Base-by-base conservation (phyloP, 106 monocot genomes). In the Allium cepa region DNA sequence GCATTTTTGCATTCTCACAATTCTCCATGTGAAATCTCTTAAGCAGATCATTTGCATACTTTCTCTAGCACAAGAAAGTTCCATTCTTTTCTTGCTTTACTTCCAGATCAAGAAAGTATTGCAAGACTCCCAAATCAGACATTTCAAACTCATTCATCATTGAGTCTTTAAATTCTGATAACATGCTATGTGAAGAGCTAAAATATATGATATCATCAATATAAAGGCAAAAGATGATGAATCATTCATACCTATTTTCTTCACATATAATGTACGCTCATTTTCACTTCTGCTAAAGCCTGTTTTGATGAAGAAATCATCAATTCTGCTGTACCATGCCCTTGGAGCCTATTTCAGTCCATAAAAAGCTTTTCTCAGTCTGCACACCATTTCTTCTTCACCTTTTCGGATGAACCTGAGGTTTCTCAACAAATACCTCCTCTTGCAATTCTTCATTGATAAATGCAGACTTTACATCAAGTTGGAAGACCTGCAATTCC, bases 391-490 rank as follows among this genome's bases (percentile, higher is more conserved):
- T 9, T 45, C 27, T 63, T 63, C 62, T 36, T 45, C 2, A 8
- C 62, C 62, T 36, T 63, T 45, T 45, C 16, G 26, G 1, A 63
- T 16, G 16, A 36, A 63, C 62, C 10, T 8, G 27, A 36, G 62
- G 62, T 4, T 63, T 11, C 62, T 63, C 62, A 36, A 63, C 62
- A 9, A 36, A 63, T 8, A 63, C 62, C 46, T n/a, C 16, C 62
- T 45, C 36, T 9, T 36, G 36, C 36, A 45, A 60, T 14, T 60
- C 59, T 60, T 26, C 8, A 63, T 63, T 63, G 62, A 63, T 8
- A 45, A 63, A 27, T 63, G 62, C 10, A 45, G 62, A 63, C 36
- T 63, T 60, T 63, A 63, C 62, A 45, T 63, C 62, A 8, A 63
- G 26, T 10, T 63, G 62, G 16, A 60, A 60, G 16, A 60, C 59